Evolutionary conservation across 2,329 filamentous ascomycete genomes (phyloP), one percentile per base, ranked within the genome.

Genomic region (Cladophialophora yegresii): DNA sequence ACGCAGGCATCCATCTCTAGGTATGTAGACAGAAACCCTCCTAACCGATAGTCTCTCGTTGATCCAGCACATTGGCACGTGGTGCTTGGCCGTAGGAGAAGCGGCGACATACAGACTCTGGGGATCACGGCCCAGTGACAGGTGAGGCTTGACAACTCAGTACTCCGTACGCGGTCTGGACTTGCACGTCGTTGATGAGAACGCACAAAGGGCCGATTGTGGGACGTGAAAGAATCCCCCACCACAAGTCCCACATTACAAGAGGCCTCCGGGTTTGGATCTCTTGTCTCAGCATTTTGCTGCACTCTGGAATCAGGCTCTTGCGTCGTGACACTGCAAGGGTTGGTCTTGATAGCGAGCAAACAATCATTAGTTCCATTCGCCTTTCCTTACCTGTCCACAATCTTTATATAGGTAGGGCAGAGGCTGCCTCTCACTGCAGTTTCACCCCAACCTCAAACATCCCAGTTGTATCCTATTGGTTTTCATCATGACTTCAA

Each of bases 401-500:
- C 36, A 43, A 16, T n/a, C 36, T 40, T 16, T 43, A 43, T 43
- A 43, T 43, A 43, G 36, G 36, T 43, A 40, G 36, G 36, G 36
- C 3, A n/a, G 6, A 43, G 36, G 13, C 16, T n/a, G 13, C 36
- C 16, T 43, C 36, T 43, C 36, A n/a, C 36, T n/a, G 16, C 5
- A 8, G 36, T 43, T 43, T 43, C 36, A 43, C 16, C 16, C 16
- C 36, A 43, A 43, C 36, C 36, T 43, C 36, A 43, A n/a, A 13
- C 32, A 8, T 8, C 32, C 36, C 36, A 43, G n/a, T 43, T n/a
- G 36, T 16, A 1, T n/a, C 22, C 2, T 5, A 4, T 30, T 49
- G 23, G 26, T 33, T 54, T 4, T 47, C 61, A 47, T 45, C 45
- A 68, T 68, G 66, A 26, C 58, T 54, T 30, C 54, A 43, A 22